A percentile compares a stretch with the other conserved stretches of the same genome.
Conservation (phyloP, 1,284 basidiomycete genomes). For the Boletus mariae region DNA sequence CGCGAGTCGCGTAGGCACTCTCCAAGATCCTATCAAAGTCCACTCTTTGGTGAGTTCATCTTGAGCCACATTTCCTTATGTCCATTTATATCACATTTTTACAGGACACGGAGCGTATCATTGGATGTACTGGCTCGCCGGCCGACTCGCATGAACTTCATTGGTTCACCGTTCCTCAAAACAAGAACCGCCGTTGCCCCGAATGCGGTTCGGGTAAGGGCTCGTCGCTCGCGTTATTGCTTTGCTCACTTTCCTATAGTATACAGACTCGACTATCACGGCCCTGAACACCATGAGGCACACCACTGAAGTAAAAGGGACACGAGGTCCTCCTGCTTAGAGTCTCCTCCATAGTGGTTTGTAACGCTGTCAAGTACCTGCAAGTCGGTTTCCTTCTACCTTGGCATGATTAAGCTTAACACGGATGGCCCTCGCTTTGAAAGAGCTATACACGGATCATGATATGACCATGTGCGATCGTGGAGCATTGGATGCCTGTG, state of each 20-base stretch:
- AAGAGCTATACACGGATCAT: not conserved
- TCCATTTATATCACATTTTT: not conserved
- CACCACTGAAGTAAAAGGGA: conserved; percentile 33
- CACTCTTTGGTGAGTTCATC: conserved; percentile 73
- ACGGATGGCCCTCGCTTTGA: not conserved
- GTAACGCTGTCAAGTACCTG: conserved; percentile 11
- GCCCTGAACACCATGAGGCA: conserved; percentile 41
- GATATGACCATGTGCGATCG: too few relatives aligned
- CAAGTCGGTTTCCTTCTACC: conserved; percentile 1
- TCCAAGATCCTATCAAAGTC: conserved; percentile 84
- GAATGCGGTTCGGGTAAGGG: conserved; percentile 86
- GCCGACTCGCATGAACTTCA: conserved; percentile 89
- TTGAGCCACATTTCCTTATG: not conserved
- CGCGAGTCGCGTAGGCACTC: conserved; percentile 84
- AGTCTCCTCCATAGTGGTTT: conserved; percentile 15
- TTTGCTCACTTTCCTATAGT: conserved; percentile 36
- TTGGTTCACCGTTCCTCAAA: conserved; percentile 73
- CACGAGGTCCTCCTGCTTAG: conserved; percentile 10
- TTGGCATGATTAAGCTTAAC: not conserved
- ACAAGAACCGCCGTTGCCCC: conserved; percentile 75
- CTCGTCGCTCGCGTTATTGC: not conserved
- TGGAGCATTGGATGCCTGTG: not conserved
- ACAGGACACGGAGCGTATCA: conserved; percentile 74
- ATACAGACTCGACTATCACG: conserved; percentile 59
- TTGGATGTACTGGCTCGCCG: conserved; percentile 90